A percentile compares a stretch with the other conserved stretches of the same genome.
These are phyloP conservation scores for Ceratocystis variospora DNA, from an alignment of 2,329 filamentous ascomycete species.

Conservation along the genomic window DNA sequence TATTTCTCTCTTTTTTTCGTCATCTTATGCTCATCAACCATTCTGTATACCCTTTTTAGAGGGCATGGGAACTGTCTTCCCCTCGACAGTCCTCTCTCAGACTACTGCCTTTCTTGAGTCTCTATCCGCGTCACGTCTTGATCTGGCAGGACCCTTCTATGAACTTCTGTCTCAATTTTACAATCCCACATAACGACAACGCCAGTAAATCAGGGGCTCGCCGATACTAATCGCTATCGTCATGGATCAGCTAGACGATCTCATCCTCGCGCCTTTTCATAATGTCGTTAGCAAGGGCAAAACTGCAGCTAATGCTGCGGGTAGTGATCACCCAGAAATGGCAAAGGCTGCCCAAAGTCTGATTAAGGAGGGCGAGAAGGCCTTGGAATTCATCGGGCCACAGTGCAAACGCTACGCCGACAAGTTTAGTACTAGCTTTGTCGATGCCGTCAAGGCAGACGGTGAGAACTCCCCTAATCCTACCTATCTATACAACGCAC, in stretches of 20 bases:
- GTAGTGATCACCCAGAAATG: slow-evolving; percentile 32
- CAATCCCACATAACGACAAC: background rate
- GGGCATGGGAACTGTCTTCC: background rate
- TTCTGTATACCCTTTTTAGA: background rate
- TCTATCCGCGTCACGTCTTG: background rate
- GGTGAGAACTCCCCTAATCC: slow-evolving; percentile 28
- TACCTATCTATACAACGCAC: background rate
- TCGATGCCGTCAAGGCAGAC: slow-evolving; percentile 40
- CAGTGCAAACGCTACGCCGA: slow-evolving; percentile 36
- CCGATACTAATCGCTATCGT: background rate
- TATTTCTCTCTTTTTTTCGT: background rate
- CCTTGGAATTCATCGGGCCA: slow-evolving; percentile 38
- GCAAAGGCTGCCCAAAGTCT: slow-evolving; percentile 36
- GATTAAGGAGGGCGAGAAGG: slow-evolving; percentile 36
- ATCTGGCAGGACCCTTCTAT: no score
- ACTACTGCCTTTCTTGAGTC: background rate
- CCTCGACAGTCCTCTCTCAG: background rate
- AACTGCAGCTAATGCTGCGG: slow-evolving; percentile 35
- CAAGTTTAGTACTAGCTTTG: slow-evolving; percentile 37
- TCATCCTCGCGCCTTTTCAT: slow-evolving; percentile 38
- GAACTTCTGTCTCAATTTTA: no score
- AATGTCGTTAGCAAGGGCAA: slow-evolving; percentile 41
- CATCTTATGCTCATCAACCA: background rate
- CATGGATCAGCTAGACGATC: slow-evolving; percentile 31
- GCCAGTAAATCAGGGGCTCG: background rate